These are phyloP conservation scores for Poronia punctata DNA, from an alignment of 495 filamentous ascomycete genomes.

Conservation along the genomic window DNA sequence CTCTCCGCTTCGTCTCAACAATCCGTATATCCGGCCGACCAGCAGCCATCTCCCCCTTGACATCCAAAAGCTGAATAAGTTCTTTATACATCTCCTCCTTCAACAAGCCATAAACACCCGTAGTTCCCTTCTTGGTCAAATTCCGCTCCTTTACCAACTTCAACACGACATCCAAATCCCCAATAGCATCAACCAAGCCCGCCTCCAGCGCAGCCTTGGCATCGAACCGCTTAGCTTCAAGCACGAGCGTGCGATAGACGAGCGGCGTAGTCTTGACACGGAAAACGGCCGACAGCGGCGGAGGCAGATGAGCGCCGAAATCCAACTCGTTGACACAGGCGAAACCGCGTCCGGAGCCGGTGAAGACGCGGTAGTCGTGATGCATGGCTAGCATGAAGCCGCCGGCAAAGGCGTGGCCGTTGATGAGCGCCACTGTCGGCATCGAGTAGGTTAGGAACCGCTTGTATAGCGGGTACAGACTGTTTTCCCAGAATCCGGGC, in stretches of 20 bases:
- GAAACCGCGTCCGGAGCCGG: conserved; percentile 53
- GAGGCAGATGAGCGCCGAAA: conserved; percentile 62
- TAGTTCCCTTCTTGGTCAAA: conserved; percentile 51
- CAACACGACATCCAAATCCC: conserved; percentile 54
- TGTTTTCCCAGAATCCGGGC: conserved; percentile 46
- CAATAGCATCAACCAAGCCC: conserved; percentile 62
- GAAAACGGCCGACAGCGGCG: conserved; percentile 69
- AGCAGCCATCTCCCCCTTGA: conserved; percentile 21
- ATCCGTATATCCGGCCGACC: conserved; percentile 10
- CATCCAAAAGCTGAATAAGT: conserved; percentile 46
- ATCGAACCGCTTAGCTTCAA: conserved; percentile 61
- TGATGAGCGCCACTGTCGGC: conserved; percentile 72
- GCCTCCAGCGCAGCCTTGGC: conserved; percentile 52
- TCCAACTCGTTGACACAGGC: conserved; percentile 74
- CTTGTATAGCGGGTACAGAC: conserved; percentile 52
- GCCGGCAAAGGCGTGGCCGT: conserved; percentile 76
- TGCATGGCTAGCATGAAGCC: conserved; percentile 78
- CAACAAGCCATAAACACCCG: conserved; percentile 57
- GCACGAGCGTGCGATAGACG: conserved; percentile 55
- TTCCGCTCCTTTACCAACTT: conserved; percentile 47
- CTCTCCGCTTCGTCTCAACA: conserved; percentile 40
- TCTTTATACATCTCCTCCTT: conserved; percentile 70
- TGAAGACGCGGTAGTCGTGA: conserved; percentile 76
- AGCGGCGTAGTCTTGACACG: conserved; percentile 53
- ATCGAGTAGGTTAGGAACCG: conserved; percentile 68